Percentiles rank a stretch among this genome's conserved stretches.
Conservation (phyloP, 192 early-diverging fungal genomes). For the Coemansia sp. region DNA sequence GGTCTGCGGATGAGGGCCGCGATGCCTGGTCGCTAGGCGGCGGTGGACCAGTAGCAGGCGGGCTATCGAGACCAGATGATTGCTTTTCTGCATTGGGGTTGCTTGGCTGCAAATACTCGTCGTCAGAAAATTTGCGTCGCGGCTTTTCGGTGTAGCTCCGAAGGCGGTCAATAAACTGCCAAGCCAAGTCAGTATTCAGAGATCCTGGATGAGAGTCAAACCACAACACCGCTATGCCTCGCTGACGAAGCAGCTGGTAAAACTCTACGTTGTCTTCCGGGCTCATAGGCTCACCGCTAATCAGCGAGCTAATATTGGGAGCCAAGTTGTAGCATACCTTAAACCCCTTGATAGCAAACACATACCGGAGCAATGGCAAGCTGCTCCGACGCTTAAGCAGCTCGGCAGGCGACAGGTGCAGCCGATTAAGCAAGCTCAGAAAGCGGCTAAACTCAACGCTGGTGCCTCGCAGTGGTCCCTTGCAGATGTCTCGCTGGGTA, state of each 20-base stretch:
- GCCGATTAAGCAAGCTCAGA: constrained; percentile 22
- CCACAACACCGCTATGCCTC: constrained; percentile 46
- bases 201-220: constrained; percentile 31
- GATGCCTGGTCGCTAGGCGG: too few relatives aligned
- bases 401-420: constrained; percentile 11
- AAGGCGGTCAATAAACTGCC: constrained; percentile 31
- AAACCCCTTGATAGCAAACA: constrained; percentile 26
- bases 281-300: constrained; percentile 26
- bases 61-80: too few relatives aligned
- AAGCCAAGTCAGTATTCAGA: constrained; percentile 22
- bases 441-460: constrained; percentile 35
- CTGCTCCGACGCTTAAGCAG: constrained; percentile 22
- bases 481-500: constrained; percentile 22
- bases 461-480: constrained; percentile 34
- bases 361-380: constrained; percentile 23
- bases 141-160: background rate
- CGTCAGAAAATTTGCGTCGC: background rate
- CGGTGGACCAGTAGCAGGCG: too few relatives aligned
- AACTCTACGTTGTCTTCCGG: constrained; percentile 28
- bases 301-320: constrained; percentile 46
- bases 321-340: constrained; percentile 45
- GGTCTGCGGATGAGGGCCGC: too few relatives aligned
- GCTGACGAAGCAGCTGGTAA: constrained; percentile 21
- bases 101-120: constrained; percentile 7
- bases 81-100: background rate